phyloP scores from a whole-genome alignment of 495 filamentous ascomycete genomes.

The Arthonia radiata region DNA sequence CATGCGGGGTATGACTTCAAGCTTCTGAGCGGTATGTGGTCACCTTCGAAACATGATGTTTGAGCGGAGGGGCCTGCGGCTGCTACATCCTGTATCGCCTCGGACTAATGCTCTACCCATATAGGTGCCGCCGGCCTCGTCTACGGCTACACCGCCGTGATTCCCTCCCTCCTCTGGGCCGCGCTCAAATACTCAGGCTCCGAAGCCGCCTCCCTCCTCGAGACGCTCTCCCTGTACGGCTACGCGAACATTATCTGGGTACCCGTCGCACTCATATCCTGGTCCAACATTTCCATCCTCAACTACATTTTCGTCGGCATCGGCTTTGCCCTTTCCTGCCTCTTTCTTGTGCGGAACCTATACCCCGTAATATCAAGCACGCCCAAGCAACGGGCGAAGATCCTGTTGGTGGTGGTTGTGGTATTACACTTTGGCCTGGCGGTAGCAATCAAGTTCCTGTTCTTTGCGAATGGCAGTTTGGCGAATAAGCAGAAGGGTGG shows the following conservation, averaged over 20 bases:
- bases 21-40: constrained; percentile 42
- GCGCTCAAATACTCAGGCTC: constrained; percentile 81
- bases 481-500: too few relatives aligned
- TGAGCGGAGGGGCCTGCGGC: not conserved
- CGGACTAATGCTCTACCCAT: not conserved
- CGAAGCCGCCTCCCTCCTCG: constrained; percentile 67
- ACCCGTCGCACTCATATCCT: constrained; percentile 72
- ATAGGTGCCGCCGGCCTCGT: constrained; percentile 65
- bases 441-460: constrained; percentile 81
- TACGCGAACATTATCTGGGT: constrained; percentile 95
- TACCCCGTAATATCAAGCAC: constrained; percentile 79
- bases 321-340: constrained; percentile 64
- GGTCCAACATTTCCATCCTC: constrained; percentile 35
- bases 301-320: constrained; percentile 87
- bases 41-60: too few relatives aligned
- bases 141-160: constrained; percentile 70
- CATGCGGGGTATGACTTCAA: constrained; percentile 73
- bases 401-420: constrained; percentile 63
- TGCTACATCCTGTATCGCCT: not conserved
- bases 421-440: constrained; percentile 66
- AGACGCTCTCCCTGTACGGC: constrained; percentile 84
- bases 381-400: constrained; percentile 72
- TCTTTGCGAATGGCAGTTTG: too few relatives aligned
- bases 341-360: constrained; percentile 75
- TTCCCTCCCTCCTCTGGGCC: constrained; percentile 70